Evolutionary conservation across 2,329 filamentous ascomycete genomes (phyloP).

Genomic region (Claviceps quebecensis): DNA sequence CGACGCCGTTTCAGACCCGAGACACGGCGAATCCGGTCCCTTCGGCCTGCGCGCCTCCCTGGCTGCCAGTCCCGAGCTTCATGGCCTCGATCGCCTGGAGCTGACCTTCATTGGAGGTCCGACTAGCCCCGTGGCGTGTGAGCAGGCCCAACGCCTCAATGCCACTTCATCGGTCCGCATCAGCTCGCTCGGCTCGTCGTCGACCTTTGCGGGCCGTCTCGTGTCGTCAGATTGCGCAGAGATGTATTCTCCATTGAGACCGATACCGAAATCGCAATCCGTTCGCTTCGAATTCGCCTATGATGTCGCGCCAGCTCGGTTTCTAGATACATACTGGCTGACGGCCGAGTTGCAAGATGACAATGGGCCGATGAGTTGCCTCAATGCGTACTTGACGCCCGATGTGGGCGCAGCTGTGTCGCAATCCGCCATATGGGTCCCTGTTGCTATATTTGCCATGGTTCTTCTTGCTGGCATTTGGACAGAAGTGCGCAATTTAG

Average conservation of each 20-base stretch:
- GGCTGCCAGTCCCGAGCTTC: background rate
- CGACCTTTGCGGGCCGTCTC: background rate
- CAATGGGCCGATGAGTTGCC: background rate
- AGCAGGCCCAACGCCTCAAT: background rate
- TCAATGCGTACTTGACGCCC: conserved; percentile 1
- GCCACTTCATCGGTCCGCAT: background rate
- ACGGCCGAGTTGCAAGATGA: background rate
- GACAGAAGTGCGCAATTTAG: background rate
- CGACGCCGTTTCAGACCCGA: background rate
- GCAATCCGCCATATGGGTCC: background rate
- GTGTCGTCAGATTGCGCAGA: background rate
- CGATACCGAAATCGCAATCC: too few relatives aligned
- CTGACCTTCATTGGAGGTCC: background rate
- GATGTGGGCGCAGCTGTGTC: background rate
- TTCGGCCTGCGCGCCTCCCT: background rate
- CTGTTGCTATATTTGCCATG: background rate
- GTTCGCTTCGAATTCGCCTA: background rate
- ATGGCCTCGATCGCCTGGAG: background rate
- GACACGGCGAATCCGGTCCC: background rate
- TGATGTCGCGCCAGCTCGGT: background rate
- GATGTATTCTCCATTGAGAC: background rate
- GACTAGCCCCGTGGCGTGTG: background rate
- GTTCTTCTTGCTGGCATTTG: background rate
- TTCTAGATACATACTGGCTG: conserved; percentile 1
- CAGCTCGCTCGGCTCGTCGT: background rate